These are phyloP conservation scores for Colletotrichum chlorophyti DNA, from an alignment of 2,329 filamentous ascomycete genomes.

Conservation along the genomic window DNA sequence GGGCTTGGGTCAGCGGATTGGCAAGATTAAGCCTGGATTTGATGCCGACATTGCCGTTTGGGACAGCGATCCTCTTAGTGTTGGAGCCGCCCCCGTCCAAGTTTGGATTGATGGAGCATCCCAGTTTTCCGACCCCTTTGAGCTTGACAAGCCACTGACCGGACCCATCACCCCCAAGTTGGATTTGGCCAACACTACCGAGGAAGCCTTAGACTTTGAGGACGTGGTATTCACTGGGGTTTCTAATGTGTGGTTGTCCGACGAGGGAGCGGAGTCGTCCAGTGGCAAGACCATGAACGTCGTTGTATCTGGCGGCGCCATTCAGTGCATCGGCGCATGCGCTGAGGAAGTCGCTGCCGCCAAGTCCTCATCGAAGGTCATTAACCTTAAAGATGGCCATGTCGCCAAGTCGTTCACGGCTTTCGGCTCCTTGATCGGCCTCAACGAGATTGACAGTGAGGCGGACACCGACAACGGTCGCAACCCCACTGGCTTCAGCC, in stretches of 20 bases:
- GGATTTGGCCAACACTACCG: constrained; percentile 47
- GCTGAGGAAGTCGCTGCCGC: constrained; percentile 48
- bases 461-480: constrained; percentile 58
- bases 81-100: constrained; percentile 65
- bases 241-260: constrained; percentile 55
- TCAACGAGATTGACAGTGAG: constrained; percentile 69
- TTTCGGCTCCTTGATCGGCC: constrained; percentile 65
- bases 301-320: constrained; percentile 57
- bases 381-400: constrained; percentile 64
- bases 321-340: constrained; percentile 65
- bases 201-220: constrained; percentile 45
- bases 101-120: constrained; percentile 69
- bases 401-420: constrained; percentile 66
- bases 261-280: constrained; percentile 37
- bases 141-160: constrained; percentile 56
- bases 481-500: constrained; percentile 56
- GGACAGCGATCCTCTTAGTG: constrained; percentile 67
- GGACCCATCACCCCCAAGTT: constrained; percentile 47
- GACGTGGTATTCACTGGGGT: constrained; percentile 65
- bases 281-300: constrained; percentile 49
- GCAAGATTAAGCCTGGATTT: constrained; percentile 67
- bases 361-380: constrained; percentile 39
- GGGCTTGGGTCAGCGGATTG: constrained; percentile 62
- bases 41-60: constrained; percentile 68
- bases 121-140: constrained; percentile 62